Evolutionary conservation across 2,329 filamentous ascomycete species (phyloP), one percentile per base, ranked within the genome.

Genomic region (Arthrobotrys entomopaga): DNA sequence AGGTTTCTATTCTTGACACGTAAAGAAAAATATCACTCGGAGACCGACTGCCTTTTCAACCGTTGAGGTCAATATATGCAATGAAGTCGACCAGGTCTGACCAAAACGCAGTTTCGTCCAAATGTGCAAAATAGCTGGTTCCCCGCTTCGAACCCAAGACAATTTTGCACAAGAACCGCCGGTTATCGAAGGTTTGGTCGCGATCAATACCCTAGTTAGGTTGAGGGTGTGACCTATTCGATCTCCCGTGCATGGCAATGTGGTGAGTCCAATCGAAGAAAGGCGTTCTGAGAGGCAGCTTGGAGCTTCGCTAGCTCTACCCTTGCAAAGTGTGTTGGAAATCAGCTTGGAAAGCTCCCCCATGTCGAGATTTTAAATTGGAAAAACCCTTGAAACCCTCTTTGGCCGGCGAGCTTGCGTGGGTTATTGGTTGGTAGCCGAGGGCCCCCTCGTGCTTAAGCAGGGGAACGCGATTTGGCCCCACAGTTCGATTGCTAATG

Each of bases 21-120:
- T 54, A 52, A 29, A 13, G 13, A 50, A 22, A n/a, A 46, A 42
- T 56, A 29, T 43, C 10, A 10, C 42, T 34, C 54, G 64, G 54
- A 52, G 29, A 53, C 49, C 43, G 29, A 10, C 29, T n/a, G 42
- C 42, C n/a, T 48, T 49, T 69, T 38, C 34, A 54, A 48, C 64
- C 56, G 54, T 26, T 38, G 65, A 56, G 53, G 48, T 43, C 34
- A 22, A 29, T 34, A n/a, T n/a, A n/a, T n/a, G n/a, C n/a, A n/a
- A n/a, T n/a, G n/a, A n/a, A n/a, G n/a, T n/a, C n/a, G 46, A 61
- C 69, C 60, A 73, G 43, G 29, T 10, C 29, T 7, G 29, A 34
- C 29, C 29, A 34, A 73, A 73, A 56, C 38, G 69, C 69, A 73
- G 61, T 73, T 73, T 73, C 56, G 61, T 40, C 58, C 42, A 58